These are phyloP conservation scores for Jasminum sambac DNA, from an alignment of 257 asterid genomes.

Conservation along the genomic window DNA sequence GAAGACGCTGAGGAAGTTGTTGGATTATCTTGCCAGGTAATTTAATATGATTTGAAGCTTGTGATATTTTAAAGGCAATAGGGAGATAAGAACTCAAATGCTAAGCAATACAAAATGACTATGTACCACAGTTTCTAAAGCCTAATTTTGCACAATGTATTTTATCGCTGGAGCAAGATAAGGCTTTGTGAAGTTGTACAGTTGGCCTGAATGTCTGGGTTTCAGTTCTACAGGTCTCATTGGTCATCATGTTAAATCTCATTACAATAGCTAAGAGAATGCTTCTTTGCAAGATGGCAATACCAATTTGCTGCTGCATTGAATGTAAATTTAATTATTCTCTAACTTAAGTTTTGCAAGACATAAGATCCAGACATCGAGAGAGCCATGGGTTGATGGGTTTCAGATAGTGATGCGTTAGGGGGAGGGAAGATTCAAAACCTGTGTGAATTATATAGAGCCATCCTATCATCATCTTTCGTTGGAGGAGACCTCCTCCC, in stretches of 20 bases:
- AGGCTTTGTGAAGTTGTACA: slow-evolving; percentile 4
- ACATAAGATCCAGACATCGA: slow-evolving; percentile 3
- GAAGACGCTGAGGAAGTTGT: slow-evolving; percentile 86
- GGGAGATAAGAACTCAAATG: neutral
- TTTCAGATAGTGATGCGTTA: no score
- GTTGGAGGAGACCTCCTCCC: no score
- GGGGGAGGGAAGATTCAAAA: neutral
- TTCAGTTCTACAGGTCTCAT: slow-evolving; percentile 1
- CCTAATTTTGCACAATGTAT: neutral
- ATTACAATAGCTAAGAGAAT: slow-evolving; percentile 1
- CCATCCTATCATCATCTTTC: no score
- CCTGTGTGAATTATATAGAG: neutral
- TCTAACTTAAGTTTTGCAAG: slow-evolving; percentile 13
- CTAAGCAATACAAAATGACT: neutral
- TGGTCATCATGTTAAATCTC: neutral
- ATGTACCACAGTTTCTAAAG: neutral
- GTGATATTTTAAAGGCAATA: slow-evolving; percentile 12
- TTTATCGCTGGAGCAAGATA: neutral
- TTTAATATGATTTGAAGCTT: slow-evolving; percentile 5
- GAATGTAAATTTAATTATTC: neutral
- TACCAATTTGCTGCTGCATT: slow-evolving; percentile 12
- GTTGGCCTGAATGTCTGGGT: slow-evolving; percentile 1
- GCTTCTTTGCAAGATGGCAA: slow-evolving; percentile 8
- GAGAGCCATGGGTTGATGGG: neutral
- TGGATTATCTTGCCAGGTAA: slow-evolving; percentile 95